Base-by-base conservation (phyloP, 23 red algal species). In the Cyanidioschyzon merolae region DNA sequence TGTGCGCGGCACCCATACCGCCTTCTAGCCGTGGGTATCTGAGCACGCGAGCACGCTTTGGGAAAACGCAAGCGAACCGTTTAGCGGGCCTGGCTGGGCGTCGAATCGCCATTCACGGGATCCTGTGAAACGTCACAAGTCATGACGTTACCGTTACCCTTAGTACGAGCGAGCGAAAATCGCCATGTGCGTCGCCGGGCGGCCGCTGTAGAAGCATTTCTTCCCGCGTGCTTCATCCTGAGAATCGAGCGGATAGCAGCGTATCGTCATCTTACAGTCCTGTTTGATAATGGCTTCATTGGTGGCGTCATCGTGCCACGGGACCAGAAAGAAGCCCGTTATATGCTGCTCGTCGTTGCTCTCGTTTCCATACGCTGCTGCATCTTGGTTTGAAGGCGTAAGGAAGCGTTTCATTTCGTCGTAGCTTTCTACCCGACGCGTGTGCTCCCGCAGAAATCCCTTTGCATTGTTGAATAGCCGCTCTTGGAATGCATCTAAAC, bases 111-210 rank as follows among this genome's bases (percentile, higher is more conserved):
- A n/a, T n/a, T n/a, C n/a, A n/a, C n/a, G n/a, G n/a, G n/a, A n/a
- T n/a, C n/a, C n/a, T n/a, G n/a, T n/a, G n/a, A n/a, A n/a, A n/a
- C n/a, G n/a, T n/a, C n/a, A n/a, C n/a, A n/a, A n/a, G n/a, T n/a
- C n/a, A n/a, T n/a, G n/a, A n/a, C n/a, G n/a, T n/a, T n/a, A n/a
- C n/a, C n/a, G n/a, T n/a, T n/a, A n/a, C n/a, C 25, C 54, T 75
- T 71, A 86, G 77, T 91, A 97, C 30, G 88, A 80, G 38, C 93
- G 80, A 2, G 88, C 87, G 68, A 97, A 97, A 30, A 97, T 39
- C 18, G 93, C 93, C 84, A 97, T 97, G 40, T 97, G 93, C 7
- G 93, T 97, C 38, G 93, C 93, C n/a, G 83, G 87, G 37, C 89
- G 87, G 0, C 88, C 88, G n/a, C 82, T 86, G 51, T 90, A 97